Conservation (phyloP, 2,329 filamentous ascomycete genomes). For the Aspergillus fumigatus region DNA sequence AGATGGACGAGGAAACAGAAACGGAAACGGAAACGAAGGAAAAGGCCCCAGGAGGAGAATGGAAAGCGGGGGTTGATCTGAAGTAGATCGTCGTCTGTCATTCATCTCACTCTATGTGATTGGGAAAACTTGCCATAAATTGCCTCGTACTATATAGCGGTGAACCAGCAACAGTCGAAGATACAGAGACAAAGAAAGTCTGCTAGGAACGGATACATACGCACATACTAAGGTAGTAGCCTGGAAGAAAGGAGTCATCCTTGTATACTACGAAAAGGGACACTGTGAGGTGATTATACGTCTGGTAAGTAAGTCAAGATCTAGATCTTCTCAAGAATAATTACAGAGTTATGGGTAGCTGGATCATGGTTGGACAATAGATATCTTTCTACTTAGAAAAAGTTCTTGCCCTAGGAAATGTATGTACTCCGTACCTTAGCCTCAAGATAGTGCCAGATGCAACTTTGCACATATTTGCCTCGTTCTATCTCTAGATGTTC, state of each 20-base stretch:
- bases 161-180: neutral
- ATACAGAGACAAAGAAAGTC: neutral
- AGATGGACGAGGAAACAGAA: neutral
- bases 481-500: neutral
- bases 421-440: neutral
- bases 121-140: neutral
- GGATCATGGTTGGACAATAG: too few relatives aligned
- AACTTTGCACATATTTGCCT: constrained; percentile 1
- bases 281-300: neutral
- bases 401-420: neutral
- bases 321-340: neutral
- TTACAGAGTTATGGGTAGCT: neutral
- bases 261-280: neutral
- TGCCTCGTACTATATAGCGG: neutral
- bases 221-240: neutral
- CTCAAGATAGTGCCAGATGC: neutral
- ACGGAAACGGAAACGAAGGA: neutral
- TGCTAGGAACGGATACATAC: neutral
- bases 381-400: neutral
- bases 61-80: neutral
- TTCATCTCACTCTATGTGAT: neutral
- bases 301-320: neutral
- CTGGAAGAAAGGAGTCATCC: neutral
- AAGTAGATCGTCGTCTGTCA: neutral
- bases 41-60: too few relatives aligned